phyloP scores from a whole-genome alignment of 345 rosid species.

The Durio zibethinus region DNA sequence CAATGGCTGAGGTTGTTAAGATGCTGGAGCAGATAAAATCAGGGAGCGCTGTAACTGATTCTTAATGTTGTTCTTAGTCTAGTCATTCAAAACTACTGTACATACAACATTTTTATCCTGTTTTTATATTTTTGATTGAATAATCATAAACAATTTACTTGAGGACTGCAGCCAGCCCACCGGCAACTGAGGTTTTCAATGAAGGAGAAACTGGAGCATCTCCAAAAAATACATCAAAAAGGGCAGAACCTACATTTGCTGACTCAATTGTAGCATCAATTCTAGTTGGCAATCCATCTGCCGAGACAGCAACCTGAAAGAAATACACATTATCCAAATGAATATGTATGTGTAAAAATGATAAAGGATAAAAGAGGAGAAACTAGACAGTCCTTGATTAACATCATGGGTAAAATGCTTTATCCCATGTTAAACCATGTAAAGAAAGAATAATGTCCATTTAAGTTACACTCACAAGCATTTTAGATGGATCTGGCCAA shows the following conservation, averaged over 20 bases:
- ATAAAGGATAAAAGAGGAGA: background rate
- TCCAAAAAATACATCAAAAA: conserved; percentile 75
- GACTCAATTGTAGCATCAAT: conserved; percentile 64
- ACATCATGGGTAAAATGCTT: background rate
- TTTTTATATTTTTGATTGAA: background rate
- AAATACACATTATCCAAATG: background rate
- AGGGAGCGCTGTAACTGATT: conserved; percentile 25
- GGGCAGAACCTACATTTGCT: conserved; percentile 45
- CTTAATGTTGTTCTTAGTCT: background rate
- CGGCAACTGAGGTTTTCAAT: conserved; percentile 57
- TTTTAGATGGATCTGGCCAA: conserved; percentile 63
- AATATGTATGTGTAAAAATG: background rate
- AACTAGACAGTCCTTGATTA: background rate
- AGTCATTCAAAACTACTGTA: background rate
- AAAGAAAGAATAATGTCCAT: background rate
- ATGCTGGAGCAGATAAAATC: conserved; percentile 57
- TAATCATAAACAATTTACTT: conserved; percentile 17
- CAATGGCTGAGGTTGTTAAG: conserved; percentile 83
- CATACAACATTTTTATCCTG: background rate
- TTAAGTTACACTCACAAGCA: conserved; percentile 54
- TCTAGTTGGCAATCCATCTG: conserved; percentile 45
- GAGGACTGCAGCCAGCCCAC: conserved; percentile 43
- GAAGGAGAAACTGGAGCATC: conserved; percentile 77
- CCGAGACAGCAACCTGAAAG: conserved; percentile 62
- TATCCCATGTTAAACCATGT: background rate